phyloP scores from a whole-genome alignment of 164 flowering plant genomes.

The Vitis amurensis region DNA sequence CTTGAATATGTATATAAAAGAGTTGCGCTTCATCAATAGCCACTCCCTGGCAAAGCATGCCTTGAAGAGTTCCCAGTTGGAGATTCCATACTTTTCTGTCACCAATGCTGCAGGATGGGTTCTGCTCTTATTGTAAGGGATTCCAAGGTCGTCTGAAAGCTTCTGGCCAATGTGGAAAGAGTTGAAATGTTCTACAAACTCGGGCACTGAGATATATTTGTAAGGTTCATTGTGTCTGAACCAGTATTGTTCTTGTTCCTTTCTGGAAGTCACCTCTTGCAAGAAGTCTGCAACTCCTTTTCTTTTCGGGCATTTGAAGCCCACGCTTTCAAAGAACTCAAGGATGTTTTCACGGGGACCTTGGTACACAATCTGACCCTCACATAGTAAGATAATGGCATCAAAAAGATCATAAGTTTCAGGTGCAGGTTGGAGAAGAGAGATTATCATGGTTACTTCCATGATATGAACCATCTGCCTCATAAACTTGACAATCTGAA shows the following conservation, averaged over 20 bases:
- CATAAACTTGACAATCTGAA: constrained; percentile 54
- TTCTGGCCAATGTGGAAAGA: constrained; percentile 34
- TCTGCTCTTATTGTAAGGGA: constrained; percentile 28
- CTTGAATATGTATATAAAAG: constrained; percentile 49
- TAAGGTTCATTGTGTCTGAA: constrained; percentile 27
- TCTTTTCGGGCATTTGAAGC: constrained; percentile 66
- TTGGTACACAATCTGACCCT: constrained; percentile 53
- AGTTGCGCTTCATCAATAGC: constrained; percentile 54
- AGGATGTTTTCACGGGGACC: constrained; percentile 47
- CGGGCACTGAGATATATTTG: constrained; percentile 25
- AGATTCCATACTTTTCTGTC: constrained; percentile 34
- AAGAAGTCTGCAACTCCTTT: constrained; percentile 67
- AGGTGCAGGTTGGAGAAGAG: constrained; percentile 71
- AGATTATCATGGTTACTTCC: constrained; percentile 59
- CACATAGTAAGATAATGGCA: constrained; percentile 56
- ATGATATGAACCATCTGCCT: constrained; percentile 64
- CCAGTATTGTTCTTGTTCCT: constrained; percentile 60
- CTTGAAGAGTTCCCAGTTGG: constrained; percentile 40
- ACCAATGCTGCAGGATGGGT: constrained; percentile 44
- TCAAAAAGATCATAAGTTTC: constrained; percentile 71
- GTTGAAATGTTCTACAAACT: constrained; percentile 29
- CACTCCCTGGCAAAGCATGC: constrained; percentile 47
- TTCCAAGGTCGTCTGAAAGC: constrained; percentile 21
- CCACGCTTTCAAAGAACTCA: constrained; percentile 53
- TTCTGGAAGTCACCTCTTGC: constrained; percentile 61